These are phyloP conservation scores for Corchorus capsularis DNA, from an alignment of 345 rosid genomes.

Conservation along the genomic window DNA sequence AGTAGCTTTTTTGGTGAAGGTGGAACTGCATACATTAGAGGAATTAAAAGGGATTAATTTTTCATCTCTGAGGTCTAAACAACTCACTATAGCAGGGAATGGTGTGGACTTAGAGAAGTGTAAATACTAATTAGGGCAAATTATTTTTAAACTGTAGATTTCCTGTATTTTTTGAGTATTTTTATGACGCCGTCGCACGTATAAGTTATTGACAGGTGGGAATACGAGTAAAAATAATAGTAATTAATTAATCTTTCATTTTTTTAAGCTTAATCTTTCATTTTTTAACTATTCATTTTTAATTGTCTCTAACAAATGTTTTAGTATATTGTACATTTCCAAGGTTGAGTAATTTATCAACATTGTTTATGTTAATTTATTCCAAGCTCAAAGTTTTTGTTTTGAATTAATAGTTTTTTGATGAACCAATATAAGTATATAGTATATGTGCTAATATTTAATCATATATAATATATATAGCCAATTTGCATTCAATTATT, in stretches of 20 bases:
- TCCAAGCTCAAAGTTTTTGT: neutral
- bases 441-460: too few species aligned
- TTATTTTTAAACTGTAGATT: neutral
- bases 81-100: neutral
- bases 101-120: neutral
- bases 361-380: neutral
- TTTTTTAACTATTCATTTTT: neutral
- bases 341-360: neutral
- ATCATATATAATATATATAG: neutral
- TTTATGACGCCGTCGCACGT: neutral
- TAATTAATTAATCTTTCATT: neutral
- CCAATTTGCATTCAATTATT: neutral
- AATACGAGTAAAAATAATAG: neutral
- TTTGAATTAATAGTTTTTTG: neutral
- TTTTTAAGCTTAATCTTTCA: too few species aligned
- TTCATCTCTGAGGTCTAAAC: neutral
- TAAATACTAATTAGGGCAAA: neutral
- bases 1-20: neutral
- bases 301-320: neutral
- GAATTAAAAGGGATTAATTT: neutral
- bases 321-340: neutral
- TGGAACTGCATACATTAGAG: neutral
- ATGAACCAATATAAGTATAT: neutral
- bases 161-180: neutral
- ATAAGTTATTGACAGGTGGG: conserved; percentile 15